phyloP scores from a whole-genome alignment of 805 yeast species.

The Candida stauntonica region DNA sequence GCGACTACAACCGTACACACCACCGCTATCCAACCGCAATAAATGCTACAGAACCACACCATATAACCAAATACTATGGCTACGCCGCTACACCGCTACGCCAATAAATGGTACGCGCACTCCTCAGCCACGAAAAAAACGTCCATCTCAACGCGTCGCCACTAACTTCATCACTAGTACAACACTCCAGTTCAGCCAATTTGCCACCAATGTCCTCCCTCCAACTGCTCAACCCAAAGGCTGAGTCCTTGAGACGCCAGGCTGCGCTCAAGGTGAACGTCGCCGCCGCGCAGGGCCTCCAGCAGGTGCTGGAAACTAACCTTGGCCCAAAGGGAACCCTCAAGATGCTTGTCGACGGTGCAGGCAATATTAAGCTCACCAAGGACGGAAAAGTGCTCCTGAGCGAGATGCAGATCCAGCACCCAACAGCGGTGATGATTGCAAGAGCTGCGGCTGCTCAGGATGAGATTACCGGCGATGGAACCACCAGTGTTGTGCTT shows the following conservation, averaged over 20 bases:
- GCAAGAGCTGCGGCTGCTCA: slow-evolving; percentile 98
- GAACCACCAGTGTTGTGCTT: slow-evolving; percentile 93
- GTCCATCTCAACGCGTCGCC: slow-evolving; percentile 4
- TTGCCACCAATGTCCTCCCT: slow-evolving; percentile 67
- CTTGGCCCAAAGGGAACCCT: slow-evolving; percentile 96
- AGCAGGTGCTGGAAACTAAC: slow-evolving; percentile 85
- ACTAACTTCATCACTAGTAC: too few species aligned
- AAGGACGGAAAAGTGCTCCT: slow-evolving; percentile 94
- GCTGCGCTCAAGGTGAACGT: slow-evolving; percentile 96
- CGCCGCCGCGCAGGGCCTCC: slow-evolving; percentile 95
- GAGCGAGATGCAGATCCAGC: slow-evolving; percentile 94
- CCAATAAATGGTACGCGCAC: too few species aligned
- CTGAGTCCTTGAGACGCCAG: slow-evolving; percentile 91
- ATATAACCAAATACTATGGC: too few species aligned
- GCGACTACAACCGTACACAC: too few species aligned
- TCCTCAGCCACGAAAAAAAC: too few species aligned
- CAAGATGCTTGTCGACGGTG: slow-evolving; percentile 95
- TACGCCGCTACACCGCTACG: too few species aligned
- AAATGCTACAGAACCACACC: too few species aligned
- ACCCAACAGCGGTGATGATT: slow-evolving; percentile 85
- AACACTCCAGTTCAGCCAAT: too few species aligned
- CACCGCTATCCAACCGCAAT: too few species aligned
- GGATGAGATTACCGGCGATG: slow-evolving; percentile 99
- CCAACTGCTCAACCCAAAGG: slow-evolving; percentile 93
- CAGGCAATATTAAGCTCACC: slow-evolving; percentile 91